Percentiles rank a stretch among this genome's conserved stretches.
Evolutionary conservation across 768 basidiomycete genomes (phyloP).

Genomic region (Lentinula guzmanii): DNA sequence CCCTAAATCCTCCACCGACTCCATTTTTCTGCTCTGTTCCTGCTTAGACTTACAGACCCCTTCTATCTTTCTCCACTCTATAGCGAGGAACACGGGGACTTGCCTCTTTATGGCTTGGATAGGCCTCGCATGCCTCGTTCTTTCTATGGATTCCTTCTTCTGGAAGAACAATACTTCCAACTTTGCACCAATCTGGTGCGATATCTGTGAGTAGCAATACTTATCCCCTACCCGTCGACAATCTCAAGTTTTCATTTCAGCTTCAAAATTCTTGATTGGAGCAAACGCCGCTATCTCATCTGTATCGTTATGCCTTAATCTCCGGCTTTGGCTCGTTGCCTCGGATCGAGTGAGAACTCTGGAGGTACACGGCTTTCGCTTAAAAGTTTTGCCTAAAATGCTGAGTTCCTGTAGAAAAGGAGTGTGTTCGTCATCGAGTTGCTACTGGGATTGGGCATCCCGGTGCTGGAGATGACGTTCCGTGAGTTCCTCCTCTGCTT

Average conservation of each 20-base stretch:
- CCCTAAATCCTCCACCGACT: not conserved
- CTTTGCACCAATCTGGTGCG: constrained; percentile 1
- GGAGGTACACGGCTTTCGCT: not conserved
- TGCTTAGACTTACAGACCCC: not conserved
- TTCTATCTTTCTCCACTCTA: not conserved
- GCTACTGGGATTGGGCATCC: not conserved
- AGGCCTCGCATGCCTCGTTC: constrained; percentile 1
- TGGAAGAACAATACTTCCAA: not conserved
- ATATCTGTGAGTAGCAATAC: not conserved
- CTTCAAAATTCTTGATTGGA: constrained; percentile 2
- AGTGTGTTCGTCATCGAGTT: not conserved
- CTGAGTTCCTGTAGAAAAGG: not conserved
- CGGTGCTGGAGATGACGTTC: not conserved
- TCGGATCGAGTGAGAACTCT: constrained; percentile 1
- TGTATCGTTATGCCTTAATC: constrained; percentile 2
- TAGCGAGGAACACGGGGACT: constrained; percentile 5
- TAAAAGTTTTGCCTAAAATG: not conserved
- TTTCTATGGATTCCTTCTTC: not conserved
- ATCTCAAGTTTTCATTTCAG: not conserved
- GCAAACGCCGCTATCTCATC: not conserved
- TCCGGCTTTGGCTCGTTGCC: constrained; percentile 1
- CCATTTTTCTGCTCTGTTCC: not conserved
- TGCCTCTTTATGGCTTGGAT: constrained; percentile 6
- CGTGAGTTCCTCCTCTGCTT: not conserved
- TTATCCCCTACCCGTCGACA: not conserved